Evolutionary conservation across 495 filamentous ascomycete species (phyloP).

Genomic region (Penicillium fimorum): DNA sequence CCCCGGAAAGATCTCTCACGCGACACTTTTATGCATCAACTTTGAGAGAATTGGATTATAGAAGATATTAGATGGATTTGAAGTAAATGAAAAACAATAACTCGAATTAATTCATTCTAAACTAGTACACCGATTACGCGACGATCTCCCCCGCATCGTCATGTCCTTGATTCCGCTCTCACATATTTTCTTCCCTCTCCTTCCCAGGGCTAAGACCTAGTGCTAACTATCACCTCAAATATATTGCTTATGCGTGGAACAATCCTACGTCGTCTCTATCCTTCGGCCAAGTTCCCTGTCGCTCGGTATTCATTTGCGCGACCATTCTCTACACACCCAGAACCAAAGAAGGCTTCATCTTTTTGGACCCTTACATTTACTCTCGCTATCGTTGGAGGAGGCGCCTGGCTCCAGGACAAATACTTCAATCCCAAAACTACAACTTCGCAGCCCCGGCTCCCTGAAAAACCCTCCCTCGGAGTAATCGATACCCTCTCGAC

Average conservation of each 20-base stretch:
- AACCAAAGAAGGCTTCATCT: slow-evolving; percentile 40
- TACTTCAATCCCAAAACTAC: slow-evolving; percentile 23
- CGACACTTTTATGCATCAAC: slow-evolving; percentile 1
- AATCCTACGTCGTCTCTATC: slow-evolving; percentile 33
- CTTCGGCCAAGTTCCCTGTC: slow-evolving; percentile 35
- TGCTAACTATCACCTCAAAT: neutral
- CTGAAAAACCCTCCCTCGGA: slow-evolving; percentile 31
- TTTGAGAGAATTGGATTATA: neutral
- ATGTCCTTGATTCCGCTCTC: slow-evolving; percentile 13
- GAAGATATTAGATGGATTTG: neutral
- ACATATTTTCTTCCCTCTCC: slow-evolving; percentile 9
- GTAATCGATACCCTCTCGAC: slow-evolving; percentile 43
- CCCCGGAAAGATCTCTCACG: slow-evolving; percentile 1
- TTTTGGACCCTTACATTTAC: slow-evolving; percentile 42
- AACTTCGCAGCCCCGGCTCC: slow-evolving; percentile 7
- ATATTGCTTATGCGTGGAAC: slow-evolving; percentile 38
- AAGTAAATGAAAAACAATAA: neutral
- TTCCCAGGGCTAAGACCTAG: neutral
- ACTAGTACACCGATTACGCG: neutral
- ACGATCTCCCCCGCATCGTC: slow-evolving; percentile 16
- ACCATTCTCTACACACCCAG: slow-evolving; percentile 32
- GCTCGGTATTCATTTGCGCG: slow-evolving; percentile 22
- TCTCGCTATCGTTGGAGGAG: slow-evolving; percentile 33
- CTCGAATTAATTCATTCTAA: neutral
- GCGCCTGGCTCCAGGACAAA: slow-evolving; percentile 38